Base-by-base conservation (phyloP, 805 yeast species). In the Pichia californica region DNA sequence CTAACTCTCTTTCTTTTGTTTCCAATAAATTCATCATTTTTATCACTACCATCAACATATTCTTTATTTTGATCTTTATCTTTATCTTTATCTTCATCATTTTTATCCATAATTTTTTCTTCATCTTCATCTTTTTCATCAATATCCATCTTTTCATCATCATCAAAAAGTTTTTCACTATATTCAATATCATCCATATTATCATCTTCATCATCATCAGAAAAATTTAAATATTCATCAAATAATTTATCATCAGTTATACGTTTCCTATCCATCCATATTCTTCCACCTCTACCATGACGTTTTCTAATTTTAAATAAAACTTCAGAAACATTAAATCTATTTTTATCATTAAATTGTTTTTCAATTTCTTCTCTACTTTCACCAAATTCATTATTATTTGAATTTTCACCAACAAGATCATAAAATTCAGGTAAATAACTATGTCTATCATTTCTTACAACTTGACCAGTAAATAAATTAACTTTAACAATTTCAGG, bases 231-330 rank as follows among this genome's bases (percentile, higher is more conserved):
- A 54, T 67, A 68, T 35, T 71, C 72, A 31, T 66, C 66, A 23
- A 47, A 46, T 7, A 44, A 33, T 14, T 39, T 25, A 36, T 57
- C 61, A 31, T 59, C 61, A 2, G 36, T 38, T 10, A 57, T 19
- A 77, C 81, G 53, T 79, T 76, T 59, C 23, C 96, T 71, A 63
- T 89, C 98, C 47, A 89, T 63, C 67, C 83, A 85, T 16, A 73
- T 63, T 36, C 83, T 70, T 31, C 84, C 84, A 38, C 73, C 70
- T 55, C 96, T 74, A 16, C 93, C 95, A 29, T 70, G 65, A 55
- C 98, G 76, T 57, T 80, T 81, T 49, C 97, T 73, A 45, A 87
- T 63, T 44, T 83, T 71, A 56, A 79, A 70, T 1, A 82, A 61
- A 13, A 78, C 74, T 23, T 68, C 76, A 1, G 79, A 73, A 25